phyloP scores from a whole-genome alignment of 164 flowering plant species.

The Annona cherimola region DNA sequence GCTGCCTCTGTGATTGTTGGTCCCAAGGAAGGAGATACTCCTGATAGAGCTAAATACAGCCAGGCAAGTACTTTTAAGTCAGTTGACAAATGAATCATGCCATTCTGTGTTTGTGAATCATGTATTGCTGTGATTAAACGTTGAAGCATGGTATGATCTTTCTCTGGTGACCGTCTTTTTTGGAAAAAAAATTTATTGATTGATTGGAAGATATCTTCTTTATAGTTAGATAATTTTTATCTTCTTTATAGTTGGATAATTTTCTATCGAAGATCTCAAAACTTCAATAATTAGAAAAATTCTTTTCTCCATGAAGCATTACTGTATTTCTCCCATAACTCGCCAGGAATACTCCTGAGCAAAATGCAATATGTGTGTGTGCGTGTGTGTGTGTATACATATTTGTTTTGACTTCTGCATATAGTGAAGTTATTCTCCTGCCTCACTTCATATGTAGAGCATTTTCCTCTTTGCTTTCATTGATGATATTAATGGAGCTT shows the following conservation, averaged over 20 bases:
- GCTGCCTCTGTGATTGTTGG: conserved; percentile 95
- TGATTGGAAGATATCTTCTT: too few species aligned
- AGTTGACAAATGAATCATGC: background rate
- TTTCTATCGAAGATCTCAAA: background rate
- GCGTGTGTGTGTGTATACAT: too few species aligned
- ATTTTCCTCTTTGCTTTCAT: background rate
- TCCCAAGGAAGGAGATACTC: conserved; percentile 98
- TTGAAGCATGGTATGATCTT: background rate
- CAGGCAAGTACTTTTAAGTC: conserved; percentile 44
- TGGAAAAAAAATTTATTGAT: too few species aligned
- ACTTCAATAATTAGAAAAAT: too few species aligned
- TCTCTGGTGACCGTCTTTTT: background rate
- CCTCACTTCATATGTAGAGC: background rate
- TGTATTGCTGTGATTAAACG: background rate
- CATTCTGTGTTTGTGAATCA: background rate
- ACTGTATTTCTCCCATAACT: too few species aligned
- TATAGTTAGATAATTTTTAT: too few species aligned
- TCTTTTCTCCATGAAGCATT: too few species aligned
- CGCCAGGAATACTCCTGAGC: too few species aligned
- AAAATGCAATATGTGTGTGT: too few species aligned
- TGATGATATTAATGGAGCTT: conserved; percentile 9
- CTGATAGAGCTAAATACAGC: conserved; percentile 90
- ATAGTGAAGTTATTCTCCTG: background rate
- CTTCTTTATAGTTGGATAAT: too few species aligned
- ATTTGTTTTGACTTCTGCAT: background rate